Evolutionary conservation across 768 basidiomycete species (phyloP).

Genomic region (Trametes coccinea): DNA sequence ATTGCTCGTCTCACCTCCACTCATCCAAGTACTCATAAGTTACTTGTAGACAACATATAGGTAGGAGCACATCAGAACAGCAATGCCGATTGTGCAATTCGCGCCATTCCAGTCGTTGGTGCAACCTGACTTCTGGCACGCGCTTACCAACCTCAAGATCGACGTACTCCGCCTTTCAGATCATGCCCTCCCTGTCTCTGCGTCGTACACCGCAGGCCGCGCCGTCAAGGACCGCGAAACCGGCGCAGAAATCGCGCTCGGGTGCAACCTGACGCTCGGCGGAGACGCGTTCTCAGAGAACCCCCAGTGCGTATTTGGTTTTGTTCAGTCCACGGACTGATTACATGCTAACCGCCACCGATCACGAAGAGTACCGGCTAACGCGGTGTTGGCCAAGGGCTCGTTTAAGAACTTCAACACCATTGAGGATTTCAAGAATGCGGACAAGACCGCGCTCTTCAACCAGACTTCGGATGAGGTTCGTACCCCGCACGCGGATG

Average conservation of each 20-base stretch:
- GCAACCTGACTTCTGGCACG: conserved; percentile 92
- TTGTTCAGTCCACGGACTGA: too few relatives aligned
- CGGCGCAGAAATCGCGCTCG: conserved; percentile 69
- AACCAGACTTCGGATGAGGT: conserved; percentile 71
- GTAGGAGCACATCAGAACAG: too few relatives aligned
- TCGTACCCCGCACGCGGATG: conserved; percentile 7
- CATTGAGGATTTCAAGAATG: conserved; percentile 91
- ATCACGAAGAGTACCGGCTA: conserved; percentile 42
- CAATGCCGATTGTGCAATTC: conserved; percentile 76
- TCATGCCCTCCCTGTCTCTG: conserved; percentile 60
- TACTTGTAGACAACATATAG: too few relatives aligned
- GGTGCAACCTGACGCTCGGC: conserved; percentile 64
- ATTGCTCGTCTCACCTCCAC: too few relatives aligned
- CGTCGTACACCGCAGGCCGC: conserved; percentile 69
- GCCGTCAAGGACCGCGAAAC: conserved; percentile 76
- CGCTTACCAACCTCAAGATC: conserved; percentile 85
- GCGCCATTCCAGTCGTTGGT: conserved; percentile 85
- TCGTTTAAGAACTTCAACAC: conserved; percentile 94
- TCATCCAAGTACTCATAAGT: too few relatives aligned
- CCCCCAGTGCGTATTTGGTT: conserved; percentile 41
- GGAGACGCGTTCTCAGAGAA: conserved; percentile 60
- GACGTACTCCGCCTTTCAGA: conserved; percentile 86
- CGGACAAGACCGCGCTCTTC: conserved; percentile 87
- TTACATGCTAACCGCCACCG: background rate
- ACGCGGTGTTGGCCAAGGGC: conserved; percentile 58